phyloP scores from a whole-genome alignment of 2,329 filamentous ascomycete genomes.

The Clarireedia sp. region DNA sequence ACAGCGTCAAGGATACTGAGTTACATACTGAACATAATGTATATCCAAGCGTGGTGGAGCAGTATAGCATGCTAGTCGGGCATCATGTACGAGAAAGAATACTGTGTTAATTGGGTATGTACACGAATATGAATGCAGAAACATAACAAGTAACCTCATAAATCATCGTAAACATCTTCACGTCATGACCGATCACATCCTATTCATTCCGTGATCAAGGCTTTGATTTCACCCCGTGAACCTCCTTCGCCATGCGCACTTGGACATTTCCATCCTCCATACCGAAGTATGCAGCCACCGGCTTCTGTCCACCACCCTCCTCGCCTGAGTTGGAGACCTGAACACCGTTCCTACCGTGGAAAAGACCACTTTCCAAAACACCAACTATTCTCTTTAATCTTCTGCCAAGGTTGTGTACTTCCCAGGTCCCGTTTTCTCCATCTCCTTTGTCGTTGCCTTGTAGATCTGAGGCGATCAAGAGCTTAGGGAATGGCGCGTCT shows the following conservation, averaged over 20 bases:
- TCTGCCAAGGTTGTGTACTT: constrained; percentile 65
- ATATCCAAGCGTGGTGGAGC: no score
- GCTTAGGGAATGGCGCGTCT: constrained; percentile 76
- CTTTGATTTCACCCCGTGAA: constrained; percentile 4
- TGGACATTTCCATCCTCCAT: constrained; percentile 68
- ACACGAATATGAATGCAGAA: not conserved
- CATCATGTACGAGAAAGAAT: no score
- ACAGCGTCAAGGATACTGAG: no score
- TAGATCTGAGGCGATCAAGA: constrained; percentile 55
- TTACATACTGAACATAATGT: no score
- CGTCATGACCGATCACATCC: not conserved
- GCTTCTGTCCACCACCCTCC: constrained; percentile 72
- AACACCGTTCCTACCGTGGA: constrained; percentile 71
- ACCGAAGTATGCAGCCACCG: constrained; percentile 90
- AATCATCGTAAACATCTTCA: not conserved
- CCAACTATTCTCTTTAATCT: constrained; percentile 76
- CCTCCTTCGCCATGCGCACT: constrained; percentile 37
- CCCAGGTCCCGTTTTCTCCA: constrained; percentile 64
- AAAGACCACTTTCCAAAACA: constrained; percentile 86
- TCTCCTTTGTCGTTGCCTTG: constrained; percentile 39
- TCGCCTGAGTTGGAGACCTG: constrained; percentile 54
- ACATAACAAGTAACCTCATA: not conserved
- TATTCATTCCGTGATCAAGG: not conserved
- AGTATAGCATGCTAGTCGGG: no score
- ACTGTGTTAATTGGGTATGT: no score